Base-by-base conservation (phyloP, 148 eudicot species). In the Vaccinium darrowii region DNA sequence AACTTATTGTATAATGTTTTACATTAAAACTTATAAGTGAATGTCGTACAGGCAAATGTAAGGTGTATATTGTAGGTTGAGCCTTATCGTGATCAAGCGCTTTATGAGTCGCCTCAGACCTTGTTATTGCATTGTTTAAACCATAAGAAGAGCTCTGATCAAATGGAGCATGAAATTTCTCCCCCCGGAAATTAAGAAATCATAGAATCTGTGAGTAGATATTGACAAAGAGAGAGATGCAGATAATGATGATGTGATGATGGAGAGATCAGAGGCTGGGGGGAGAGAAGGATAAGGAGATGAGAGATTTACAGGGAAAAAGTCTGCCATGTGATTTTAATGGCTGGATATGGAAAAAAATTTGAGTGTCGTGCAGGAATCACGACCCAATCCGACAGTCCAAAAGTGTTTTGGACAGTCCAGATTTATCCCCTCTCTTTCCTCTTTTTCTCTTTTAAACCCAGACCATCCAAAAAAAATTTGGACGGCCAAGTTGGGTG, bases 141-240 rank as follows among this genome's bases (percentile, higher is more conserved):
- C 1, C 57, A n/a, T 51, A n/a, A 3, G 5, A 77, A 18, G 23
- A 25, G 13, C 10, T 21, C 25, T 72, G 5, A 4, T 4, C 0
- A 36, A 12, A 49, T 74, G 1, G 81, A 78, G 43, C 36, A 78
- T 8, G 11, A 43, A n/a, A 63, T 81, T 11, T 83, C 71, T 75
- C 84, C 87, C 87, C 87, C 84, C 87, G 84, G 81, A 81, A 73
- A 58, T 56, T 30, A 81, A 81, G 87, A 85, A 56, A 79, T 6
- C 56, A 43, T 80, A 75, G 87, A 81, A 85, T 85, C 84, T 74
- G 27, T 36, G 84, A 71, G 56, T 12, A 54, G 23, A 79, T 21
- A 85, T 19, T 80, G 51, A 53, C 10, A 84, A 5, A 21, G 47
- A 62, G 10, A 63, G 21, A 47, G 49, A 43, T 14, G 39, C 16